phyloP scores from a whole-genome alignment of 371 early-diverging fungal species.

The Mucor lusitanicus region DNA sequence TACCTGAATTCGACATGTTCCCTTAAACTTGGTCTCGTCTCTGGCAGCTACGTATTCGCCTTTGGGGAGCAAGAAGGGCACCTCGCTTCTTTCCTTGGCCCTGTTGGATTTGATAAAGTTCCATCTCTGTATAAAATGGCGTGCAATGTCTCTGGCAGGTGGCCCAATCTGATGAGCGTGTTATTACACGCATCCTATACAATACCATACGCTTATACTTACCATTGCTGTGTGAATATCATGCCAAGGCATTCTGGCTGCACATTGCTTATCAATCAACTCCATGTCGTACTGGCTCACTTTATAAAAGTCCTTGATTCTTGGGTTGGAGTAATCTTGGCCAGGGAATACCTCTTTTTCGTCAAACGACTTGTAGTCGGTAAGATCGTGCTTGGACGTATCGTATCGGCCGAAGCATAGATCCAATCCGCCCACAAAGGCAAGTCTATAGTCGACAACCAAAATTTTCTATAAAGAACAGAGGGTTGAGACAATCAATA shows the following conservation, averaged over 20 bases:
- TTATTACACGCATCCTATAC: not conserved
- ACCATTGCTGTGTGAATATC: conserved; percentile 79
- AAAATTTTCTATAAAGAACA: conserved; percentile 69
- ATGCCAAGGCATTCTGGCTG: conserved; percentile 95
- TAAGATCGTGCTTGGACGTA: conserved; percentile 71
- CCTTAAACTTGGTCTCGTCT: conserved; percentile 65
- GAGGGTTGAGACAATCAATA: not conserved
- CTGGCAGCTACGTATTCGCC: conserved; percentile 72
- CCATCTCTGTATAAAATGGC: conserved; percentile 94
- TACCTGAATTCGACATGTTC: conserved; percentile 71
- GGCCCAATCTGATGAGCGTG: conserved; percentile 52
- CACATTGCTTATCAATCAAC: conserved; percentile 33
- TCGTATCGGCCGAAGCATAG: conserved; percentile 92
- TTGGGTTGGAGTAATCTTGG: conserved; percentile 93
- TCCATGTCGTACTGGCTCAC: conserved; percentile 40
- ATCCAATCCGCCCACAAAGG: conserved; percentile 93
- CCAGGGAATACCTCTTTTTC: conserved; percentile 72
- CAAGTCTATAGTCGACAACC: conserved; percentile 80
- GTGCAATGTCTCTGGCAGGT: conserved; percentile 82
- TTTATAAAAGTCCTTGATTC: conserved; percentile 84
- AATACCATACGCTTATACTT: not conserved
- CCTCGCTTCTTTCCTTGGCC: conserved; percentile 52
- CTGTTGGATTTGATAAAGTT: conserved; percentile 79
- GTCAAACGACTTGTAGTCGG: conserved; percentile 59
- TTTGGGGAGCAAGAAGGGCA: conserved; percentile 78